Base-by-base conservation (phyloP, 2,329 filamentous ascomycete species). In the Sclerotinia subarctica region DNA sequence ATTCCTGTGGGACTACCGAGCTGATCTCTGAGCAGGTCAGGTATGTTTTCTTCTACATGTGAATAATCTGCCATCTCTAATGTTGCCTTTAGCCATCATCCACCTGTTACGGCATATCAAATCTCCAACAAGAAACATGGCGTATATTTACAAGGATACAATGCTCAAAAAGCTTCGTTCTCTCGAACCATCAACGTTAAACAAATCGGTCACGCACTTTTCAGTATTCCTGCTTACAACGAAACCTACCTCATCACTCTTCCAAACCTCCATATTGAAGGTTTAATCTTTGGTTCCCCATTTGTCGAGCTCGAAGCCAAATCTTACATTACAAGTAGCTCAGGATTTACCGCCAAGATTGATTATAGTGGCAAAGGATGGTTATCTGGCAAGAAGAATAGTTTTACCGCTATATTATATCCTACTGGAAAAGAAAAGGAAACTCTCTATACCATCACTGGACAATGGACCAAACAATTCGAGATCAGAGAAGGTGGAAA, bases 301-400 rank as follows among this genome's bases (percentile, higher is more conserved):
- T 97, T 95, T 76, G 90, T 97, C 72, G 95, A 99, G 80, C 85
- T 98, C 54, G 93, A 97, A 76, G 90, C 90, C 75, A 87, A 86
- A 70, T 93, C 91, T 73, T 92, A 91, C 80, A 97, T 99, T 75
- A 87, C 88, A 67, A 95, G 92, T 72, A 95, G 90, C 32, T 90
- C 89, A 2, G 94, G 95, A 65, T 97, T 90, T 81, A 90, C 93
- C 5, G 87, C 92, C 72, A 94, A 93, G 81, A 91, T 98, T 76
- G 93, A 97, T 78, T 99, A 97, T 82, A 91, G 88, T 70, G 94
- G 94, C 75, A 94, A 93, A 78, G 94, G 94, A 68, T 99, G 94
- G 94, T 80, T 99, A 13, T 93, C 90, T 57, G 95, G 94, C 73
- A 96, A 96, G 84, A 97, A 97, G 83, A 98, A 98, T 82, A 91